Evolutionary conservation across 148 eudicot species (phyloP), one percentile per base, ranked within the genome.

Genomic region (Camellia lanceoleosa): DNA sequence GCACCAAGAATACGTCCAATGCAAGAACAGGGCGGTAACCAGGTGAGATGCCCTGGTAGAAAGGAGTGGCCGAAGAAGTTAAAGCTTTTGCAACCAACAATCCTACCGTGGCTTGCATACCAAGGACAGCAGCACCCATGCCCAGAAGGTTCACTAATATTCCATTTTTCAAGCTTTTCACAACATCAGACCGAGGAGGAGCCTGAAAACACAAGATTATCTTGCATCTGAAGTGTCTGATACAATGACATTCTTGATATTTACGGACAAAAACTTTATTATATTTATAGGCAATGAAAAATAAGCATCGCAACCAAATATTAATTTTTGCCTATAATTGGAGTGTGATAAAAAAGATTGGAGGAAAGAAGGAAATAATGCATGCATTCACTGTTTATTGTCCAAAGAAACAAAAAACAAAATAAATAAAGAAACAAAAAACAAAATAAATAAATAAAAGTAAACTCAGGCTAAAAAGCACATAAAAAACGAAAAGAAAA

Each of bases 181-280:
- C 91, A 60, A 96, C 99, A 79, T 93, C 98, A 68, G 92, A 92
- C 77, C 97, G 98, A 80, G 99, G 97, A 74, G 99, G 97, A 78
- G 98, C 99, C 99, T 96, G 91, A 83, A 90, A 87, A 71, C 52
- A 70, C 49, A 78, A 72, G 38, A 18, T 52, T 5, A 19, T 44
- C 19, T 64, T 18, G 68, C 8, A 61, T 54, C 18, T 12, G 38
- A n/a, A 44, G 65, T 61, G 68, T 61, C 30, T 7, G 18, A 10
- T 12, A 42, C 46, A 43, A 10, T 3, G 52, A 16, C 18, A 3
- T 44, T 54, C 60, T 6, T 1, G 18, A 13, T 5, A 30, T 1
- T 30, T 30, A 30, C 38, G 38, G 30, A 8, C 13, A 41, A 10
- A 10, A 10, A 10, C 13, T 14, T 3, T 56, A 10, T 11, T 10